Evolutionary conservation across 2,329 filamentous ascomycete genomes (phyloP).

Genomic region (Sporothrix curviconia): DNA sequence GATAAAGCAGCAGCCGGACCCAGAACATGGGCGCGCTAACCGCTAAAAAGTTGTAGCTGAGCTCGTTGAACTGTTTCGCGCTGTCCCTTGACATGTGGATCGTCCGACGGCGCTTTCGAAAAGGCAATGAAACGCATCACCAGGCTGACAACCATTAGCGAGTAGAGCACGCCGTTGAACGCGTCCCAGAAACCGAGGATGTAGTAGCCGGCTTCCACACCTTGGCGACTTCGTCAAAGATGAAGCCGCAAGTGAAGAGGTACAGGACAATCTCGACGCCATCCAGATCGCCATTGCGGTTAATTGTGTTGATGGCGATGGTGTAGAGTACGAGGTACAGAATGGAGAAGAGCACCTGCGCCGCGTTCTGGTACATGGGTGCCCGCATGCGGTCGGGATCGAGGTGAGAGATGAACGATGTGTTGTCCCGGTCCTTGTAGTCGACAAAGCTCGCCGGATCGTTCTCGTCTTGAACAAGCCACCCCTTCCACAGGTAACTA

Average conservation of each 20-base stretch:
- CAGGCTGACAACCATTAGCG: constrained; percentile 71
- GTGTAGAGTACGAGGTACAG: constrained; percentile 83
- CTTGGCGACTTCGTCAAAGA: constrained; percentile 81
- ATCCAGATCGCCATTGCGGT: constrained; percentile 76
- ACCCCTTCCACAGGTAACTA: constrained; percentile 85
- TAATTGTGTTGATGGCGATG: constrained; percentile 88
- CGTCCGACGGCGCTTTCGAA: constrained; percentile 38
- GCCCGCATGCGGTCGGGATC: constrained; percentile 92
- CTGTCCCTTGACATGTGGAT: constrained; percentile 31
- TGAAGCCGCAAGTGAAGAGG: constrained; percentile 82
- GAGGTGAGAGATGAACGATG: constrained; percentile 71
- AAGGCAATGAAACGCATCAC: constrained; percentile 73
- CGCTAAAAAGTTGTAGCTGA: constrained; percentile 91
- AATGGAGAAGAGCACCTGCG: constrained; percentile 78
- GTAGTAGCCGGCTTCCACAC: constrained; percentile 89
- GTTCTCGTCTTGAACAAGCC: constrained; percentile 92
- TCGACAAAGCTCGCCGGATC: constrained; percentile 85
- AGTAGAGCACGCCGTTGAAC: constrained; percentile 81
- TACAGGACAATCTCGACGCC: constrained; percentile 78
- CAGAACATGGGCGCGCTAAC: constrained; percentile 96
- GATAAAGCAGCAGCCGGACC: constrained; percentile 83
- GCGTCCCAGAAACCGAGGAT: constrained; percentile 97
- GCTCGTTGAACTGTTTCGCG: constrained; percentile 62
- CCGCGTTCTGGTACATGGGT: constrained; percentile 84
- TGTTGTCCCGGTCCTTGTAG: constrained; percentile 76